Conservation (phyloP, 805 yeast species). For the Helenozyma baotianmanensis region DNA sequence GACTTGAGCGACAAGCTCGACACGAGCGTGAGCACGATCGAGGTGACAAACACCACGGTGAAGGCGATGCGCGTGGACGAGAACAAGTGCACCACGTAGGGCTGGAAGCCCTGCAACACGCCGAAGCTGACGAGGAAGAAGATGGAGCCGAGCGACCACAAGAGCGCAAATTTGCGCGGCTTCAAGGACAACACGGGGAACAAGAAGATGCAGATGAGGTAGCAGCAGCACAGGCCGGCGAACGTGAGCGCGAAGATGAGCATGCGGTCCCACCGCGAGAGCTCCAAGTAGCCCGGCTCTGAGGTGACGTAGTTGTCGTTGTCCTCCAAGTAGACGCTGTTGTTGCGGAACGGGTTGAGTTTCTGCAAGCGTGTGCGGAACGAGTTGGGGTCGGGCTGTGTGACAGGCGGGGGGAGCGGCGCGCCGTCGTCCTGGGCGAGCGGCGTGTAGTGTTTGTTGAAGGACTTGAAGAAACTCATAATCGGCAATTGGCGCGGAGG, state of each 20-base stretch:
- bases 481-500: no score
- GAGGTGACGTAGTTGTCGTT: conserved; percentile 41
- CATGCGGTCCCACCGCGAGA: conserved; percentile 45
- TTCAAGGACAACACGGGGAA: conserved; percentile 40
- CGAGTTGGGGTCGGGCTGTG: conserved; percentile 19
- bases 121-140: conserved; percentile 45
- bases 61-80: conserved; percentile 39
- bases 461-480: conserved; percentile 39
- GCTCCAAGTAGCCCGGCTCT: conserved; percentile 40
- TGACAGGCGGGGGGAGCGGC: conserved; percentile 37
- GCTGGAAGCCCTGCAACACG: conserved; percentile 38
- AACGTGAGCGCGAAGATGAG: conserved; percentile 40
- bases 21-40: conserved; percentile 38
- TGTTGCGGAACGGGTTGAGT: conserved; percentile 36
- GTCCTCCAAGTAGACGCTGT: conserved; percentile 37
- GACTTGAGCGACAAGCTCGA: conserved; percentile 34
- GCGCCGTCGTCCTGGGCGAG: conserved; percentile 31
- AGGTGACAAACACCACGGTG: conserved; percentile 33
- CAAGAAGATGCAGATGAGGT: conserved; percentile 38
- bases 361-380: conserved; percentile 28
- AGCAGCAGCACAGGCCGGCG: conserved; percentile 39
- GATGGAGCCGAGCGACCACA: conserved; percentile 45
- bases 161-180: conserved; percentile 43
- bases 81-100: conserved; percentile 38
- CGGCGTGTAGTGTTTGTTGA: conserved; percentile 27